These are phyloP conservation scores for Malus sylvestris DNA, from an alignment of 306 rosid genomes.

Conservation along the genomic window DNA sequence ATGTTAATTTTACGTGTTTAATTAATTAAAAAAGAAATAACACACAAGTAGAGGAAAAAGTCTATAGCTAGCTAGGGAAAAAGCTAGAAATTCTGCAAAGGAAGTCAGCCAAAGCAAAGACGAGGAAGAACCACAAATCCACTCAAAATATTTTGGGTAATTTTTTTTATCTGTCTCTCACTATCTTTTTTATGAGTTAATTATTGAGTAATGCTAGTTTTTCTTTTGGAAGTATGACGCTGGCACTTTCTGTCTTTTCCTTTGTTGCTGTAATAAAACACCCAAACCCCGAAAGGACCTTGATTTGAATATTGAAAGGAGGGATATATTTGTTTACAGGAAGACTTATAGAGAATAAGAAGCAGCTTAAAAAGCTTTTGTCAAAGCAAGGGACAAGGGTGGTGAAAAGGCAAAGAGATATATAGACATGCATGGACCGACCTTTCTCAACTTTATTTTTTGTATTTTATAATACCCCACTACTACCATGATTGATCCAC, in stretches of 20 bases:
- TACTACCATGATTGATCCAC: slow-evolving; percentile 50
- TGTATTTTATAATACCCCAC: slow-evolving; percentile 22
- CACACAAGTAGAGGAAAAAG: slow-evolving; percentile 20
- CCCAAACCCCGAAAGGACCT: slow-evolving; percentile 54
- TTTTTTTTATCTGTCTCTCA: not conserved
- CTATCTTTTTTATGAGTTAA: not conserved
- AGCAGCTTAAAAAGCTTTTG: slow-evolving; percentile 27
- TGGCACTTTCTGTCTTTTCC: slow-evolving; percentile 46
- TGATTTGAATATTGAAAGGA: slow-evolving; percentile 24
- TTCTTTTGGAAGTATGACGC: slow-evolving; percentile 10
- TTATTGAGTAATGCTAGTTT: not conserved
- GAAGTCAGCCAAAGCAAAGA: slow-evolving; percentile 28
- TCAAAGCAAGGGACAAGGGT: not conserved
- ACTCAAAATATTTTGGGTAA: slow-evolving; percentile 20
- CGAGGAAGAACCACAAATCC: slow-evolving; percentile 35
- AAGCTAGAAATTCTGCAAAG: slow-evolving; percentile 19
- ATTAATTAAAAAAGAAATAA: not conserved
- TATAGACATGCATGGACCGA: slow-evolving; percentile 14
- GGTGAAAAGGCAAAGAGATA: slow-evolving; percentile 16
- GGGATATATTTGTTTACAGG: not conserved
- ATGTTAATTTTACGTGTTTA: not conserved
- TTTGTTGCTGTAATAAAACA: slow-evolving; percentile 49
- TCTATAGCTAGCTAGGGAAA: not conserved
- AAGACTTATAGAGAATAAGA: not conserved
- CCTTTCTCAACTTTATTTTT: slow-evolving; percentile 5